Conservation (phyloP, 2,329 filamentous ascomycete genomes). For the Juglanconis oblonga region DNA sequence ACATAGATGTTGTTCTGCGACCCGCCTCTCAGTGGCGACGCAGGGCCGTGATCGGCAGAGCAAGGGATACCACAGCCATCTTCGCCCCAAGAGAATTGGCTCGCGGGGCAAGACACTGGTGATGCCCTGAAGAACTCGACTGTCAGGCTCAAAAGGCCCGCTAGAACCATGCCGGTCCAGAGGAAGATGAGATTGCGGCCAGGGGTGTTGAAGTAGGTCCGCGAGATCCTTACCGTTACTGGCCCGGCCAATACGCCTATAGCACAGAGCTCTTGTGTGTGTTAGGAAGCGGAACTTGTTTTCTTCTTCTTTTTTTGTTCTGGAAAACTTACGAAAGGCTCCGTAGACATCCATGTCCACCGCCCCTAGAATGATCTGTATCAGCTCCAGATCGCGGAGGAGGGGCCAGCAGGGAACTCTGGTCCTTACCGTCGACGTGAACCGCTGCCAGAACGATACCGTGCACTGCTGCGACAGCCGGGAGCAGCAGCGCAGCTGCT, state of each 20-base stretch:
- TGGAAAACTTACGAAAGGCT: slow-evolving; percentile 45
- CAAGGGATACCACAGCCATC: slow-evolving; percentile 48
- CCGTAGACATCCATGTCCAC: slow-evolving; percentile 69
- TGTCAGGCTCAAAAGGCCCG: slow-evolving; percentile 58
- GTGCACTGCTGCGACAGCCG: slow-evolving; percentile 62
- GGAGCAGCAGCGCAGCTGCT: slow-evolving; percentile 60
- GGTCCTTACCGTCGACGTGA: slow-evolving; percentile 53
- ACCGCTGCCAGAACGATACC: slow-evolving; percentile 58
- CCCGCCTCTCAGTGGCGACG: slow-evolving; percentile 52
- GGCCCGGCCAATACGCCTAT: slow-evolving; percentile 65
- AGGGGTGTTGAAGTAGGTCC: slow-evolving; percentile 62
- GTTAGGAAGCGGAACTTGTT: not conserved
- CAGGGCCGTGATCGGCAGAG: slow-evolving; percentile 41
- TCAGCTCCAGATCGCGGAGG: too few relatives aligned
- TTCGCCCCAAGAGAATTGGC: slow-evolving; percentile 42
- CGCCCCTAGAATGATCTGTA: slow-evolving; percentile 41
- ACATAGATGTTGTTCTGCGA: slow-evolving; percentile 61
- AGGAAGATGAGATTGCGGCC: slow-evolving; percentile 65
- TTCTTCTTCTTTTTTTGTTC: too few relatives aligned
- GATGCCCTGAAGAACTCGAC: slow-evolving; percentile 62
- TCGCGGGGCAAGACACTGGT: slow-evolving; percentile 37
- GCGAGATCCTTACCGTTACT: slow-evolving; percentile 57
- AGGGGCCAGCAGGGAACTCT: not conserved
- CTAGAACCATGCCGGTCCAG: slow-evolving; percentile 60
- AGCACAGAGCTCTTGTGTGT: slow-evolving; percentile 49